Conservation (phyloP, 306 rosid genomes). For the Pyrus pyrifolia region DNA sequence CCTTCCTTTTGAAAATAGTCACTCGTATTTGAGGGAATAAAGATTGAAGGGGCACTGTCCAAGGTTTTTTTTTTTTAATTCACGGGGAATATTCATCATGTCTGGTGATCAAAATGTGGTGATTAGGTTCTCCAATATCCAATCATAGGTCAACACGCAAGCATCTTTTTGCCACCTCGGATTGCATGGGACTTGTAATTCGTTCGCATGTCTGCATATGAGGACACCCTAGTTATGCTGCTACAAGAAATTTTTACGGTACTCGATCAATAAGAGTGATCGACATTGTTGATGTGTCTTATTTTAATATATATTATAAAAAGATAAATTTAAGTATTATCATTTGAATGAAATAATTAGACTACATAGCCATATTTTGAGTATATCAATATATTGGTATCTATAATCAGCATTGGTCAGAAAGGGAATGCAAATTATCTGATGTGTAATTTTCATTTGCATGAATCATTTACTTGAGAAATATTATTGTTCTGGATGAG, state of each 20-base stretch:
- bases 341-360: too few species aligned
- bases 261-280: neutral
- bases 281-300: too few species aligned
- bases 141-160: conserved; percentile 36
- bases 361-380: neutral
- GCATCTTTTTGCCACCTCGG: conserved; percentile 7
- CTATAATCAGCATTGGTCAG: neutral
- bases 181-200: conserved; percentile 19
- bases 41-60: conserved; percentile 27
- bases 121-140: conserved; percentile 60
- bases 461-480: conserved; percentile 10
- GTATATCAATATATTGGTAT: too few species aligned
- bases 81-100: conserved; percentile 44
- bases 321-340: too few species aligned
- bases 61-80: conserved; percentile 35
- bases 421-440: neutral
- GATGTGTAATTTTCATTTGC: neutral
- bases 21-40: conserved; percentile 32
- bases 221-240: neutral
- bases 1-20: conserved; percentile 25
- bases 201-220: conserved; percentile 26
- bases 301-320: too few species aligned
- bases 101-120: conserved; percentile 27
- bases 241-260: neutral
- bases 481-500: conserved; percentile 21